Base-by-base conservation (phyloP, 2,329 filamentous ascomycete genomes). In the Xylaria hypoxylon region DNA sequence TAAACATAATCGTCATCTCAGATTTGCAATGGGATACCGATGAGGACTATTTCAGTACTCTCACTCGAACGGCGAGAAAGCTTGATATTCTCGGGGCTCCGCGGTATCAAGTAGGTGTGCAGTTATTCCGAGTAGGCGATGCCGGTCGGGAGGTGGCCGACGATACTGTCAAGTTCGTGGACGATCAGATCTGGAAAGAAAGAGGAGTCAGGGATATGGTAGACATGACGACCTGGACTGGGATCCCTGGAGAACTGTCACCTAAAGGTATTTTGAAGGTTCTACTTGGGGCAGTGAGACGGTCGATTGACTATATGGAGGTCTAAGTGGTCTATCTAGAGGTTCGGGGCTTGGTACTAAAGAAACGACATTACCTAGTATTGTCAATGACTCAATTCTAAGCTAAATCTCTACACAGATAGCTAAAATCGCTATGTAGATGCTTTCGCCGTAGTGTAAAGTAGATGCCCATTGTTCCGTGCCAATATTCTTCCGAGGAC, bases 1-100 rank as follows among this genome's bases (percentile, higher is more conserved):
- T 93, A n/a, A 93, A 93, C 69, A 83, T 93, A 73, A 92, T 94
- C 69, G 87, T 91, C 19, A 88, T 93, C 69, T 92, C 91, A 0
- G 90, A 93, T 68, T 90, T 91, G 13, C 85, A 83, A 35, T 87
- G 90, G 0, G 86, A 83, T 4, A 89, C 92, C 72, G 89, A 92
- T 66, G 84, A 89, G 0, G 40, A 47, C 7, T 7, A 5, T 10
- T 59, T 65, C 8, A 35, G 35, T 6, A 38, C 56, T 2, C 7
- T 68, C 10, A 42, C 31, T 6, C 88, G 90, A 1, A 84, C 84
- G 0, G 91, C 90, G 0, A 85, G 84, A 78, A 86, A 84, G 72
- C 81, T 94, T 10, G 86, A 91, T 70, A 80, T 81, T 64, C 76
- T 87, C 3, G 82, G 86, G 2, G 90, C 89, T 1, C 84, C 86